Base-by-base conservation (phyloP, 208 protist genomes). In the Crithidia bombi region DNA sequence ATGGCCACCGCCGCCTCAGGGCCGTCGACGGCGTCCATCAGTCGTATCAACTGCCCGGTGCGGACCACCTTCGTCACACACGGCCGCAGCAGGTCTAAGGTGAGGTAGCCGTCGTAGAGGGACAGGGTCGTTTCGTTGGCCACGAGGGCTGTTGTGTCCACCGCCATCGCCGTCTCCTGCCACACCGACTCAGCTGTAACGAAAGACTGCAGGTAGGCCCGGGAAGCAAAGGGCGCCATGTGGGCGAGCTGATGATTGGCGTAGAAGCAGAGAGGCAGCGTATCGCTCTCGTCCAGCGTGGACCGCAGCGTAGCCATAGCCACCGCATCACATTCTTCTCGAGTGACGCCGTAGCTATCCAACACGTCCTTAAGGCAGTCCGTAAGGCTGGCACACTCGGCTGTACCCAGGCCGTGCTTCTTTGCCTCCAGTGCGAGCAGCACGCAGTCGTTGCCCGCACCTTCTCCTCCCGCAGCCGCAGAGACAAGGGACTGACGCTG, bases 11-110 rank as follows among this genome's bases (percentile, higher is more conserved):
- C 66, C 14, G 55, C 52, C 17, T 71, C 71, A 28, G 75, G 62
- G 7, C 57, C 71, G 33, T 79, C 61, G 61, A 82, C 69, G 59
- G 58, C 59, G 38, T 88, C 87, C 43, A 84, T 58, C 59, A 96
- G 69, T n/a, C 87, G 85, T 23, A 96, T 50, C 2, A 93, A 76
- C 73, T 96, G 91, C 1, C 79, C 88, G 0, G 87, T 93, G 52
- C 91, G 89, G 36, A 94, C 87, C 67, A 74, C 64, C 4, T 63
- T 58, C 17, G 82, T 69, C 61, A 96, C 32, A 5, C 81, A 75
- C 1, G 90, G 71, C 3, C 71, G 50, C 43, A 94, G 73, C n/a
- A 67, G 43, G 10, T 78, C 63, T 1, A 96, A 65, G 0, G 87
- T 57, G 44, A 86, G 87, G 61, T 85, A 84, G 23, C 87, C 82